Evolutionary conservation across 768 basidiomycete species (phyloP), one percentile per base, ranked within the genome.

Genomic region (Lactarius psammicola): DNA sequence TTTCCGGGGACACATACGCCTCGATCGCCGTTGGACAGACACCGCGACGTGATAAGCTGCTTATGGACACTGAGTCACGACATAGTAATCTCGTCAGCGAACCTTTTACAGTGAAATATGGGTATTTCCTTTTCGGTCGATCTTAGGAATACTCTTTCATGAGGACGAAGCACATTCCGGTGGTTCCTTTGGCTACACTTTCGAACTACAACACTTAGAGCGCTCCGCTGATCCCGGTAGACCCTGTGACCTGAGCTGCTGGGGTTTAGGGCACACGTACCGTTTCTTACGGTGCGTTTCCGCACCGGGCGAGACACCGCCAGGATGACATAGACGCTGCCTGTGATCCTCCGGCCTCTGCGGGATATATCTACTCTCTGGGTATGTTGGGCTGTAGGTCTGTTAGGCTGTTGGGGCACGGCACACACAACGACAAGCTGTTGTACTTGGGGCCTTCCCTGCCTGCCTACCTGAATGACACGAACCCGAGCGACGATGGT

Each of bases 71-170:
- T 4, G 28, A 20, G 18, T 42, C 33, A 59, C 53, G 61, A 31
- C 61, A 59, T 59, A 28, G 53, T 51, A 8, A 33, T 57, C 56
- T 54, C 33, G 53, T 63, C 66, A 56, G 66, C 66, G 62, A 59
- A 67, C 60, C 61, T 63, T 62, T 67, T 67, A 56, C 56, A 33
- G 30, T 57, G 26, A 20, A 5, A 23, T 38, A 6, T 51, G 44
- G 42, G 15, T n/a, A 34, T 23, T 13, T 15, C 38, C 11, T 42
- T 33, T 3, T 49, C 8, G 0, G 4, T 11, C 15, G 30, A 23
- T 4, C 20, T 38, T 62, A 3, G 46, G 60, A 49, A 28, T 3
- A 28, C n/a, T 31, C 34, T 55, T 36, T 13, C 34, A 13, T 34
- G 55, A 33, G 23, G 3, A 13, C 30, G n/a, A 30, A 28, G 23